A percentile compares a stretch with the other conserved stretches of the same genome.
Conservation (phyloP, 2,329 filamentous ascomycete species). For the Ophiostoma sp. region DNA sequence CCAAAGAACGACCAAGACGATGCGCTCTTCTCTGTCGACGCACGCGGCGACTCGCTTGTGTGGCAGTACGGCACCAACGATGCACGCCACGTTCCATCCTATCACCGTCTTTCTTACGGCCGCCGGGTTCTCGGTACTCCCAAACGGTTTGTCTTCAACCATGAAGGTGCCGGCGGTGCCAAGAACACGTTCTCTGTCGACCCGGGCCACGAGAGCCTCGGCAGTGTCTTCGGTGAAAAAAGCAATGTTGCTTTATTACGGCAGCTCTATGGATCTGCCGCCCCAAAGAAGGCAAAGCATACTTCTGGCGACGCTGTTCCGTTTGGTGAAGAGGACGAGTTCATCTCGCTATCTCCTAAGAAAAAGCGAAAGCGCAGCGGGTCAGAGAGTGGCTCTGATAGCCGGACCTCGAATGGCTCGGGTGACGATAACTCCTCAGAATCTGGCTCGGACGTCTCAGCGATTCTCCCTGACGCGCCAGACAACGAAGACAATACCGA, state of each 20-base stretch:
- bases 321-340: neutral
- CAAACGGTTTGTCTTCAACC: slow-evolving; percentile 59
- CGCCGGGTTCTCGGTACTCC: slow-evolving; percentile 64
- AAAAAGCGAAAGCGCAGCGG: slow-evolving; percentile 5
- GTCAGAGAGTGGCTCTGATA: neutral
- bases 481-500: slow-evolving; percentile 30
- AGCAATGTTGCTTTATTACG: neutral
- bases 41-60: slow-evolving; percentile 70
- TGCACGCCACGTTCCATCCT: slow-evolving; percentile 64
- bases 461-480: neutral
- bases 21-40: slow-evolving; percentile 58
- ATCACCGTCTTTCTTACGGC: slow-evolving; percentile 63
- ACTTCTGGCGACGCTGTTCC: neutral
- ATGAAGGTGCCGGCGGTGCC: slow-evolving; percentile 43
- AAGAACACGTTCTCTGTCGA: slow-evolving; percentile 51
- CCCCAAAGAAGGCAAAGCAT: neutral
- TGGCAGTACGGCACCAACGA: slow-evolving; percentile 68
- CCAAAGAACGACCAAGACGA: slow-evolving; percentile 18
- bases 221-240: slow-evolving; percentile 37
- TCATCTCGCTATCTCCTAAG: slow-evolving; percentile 6
- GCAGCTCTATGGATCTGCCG: neutral
- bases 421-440: neutral
- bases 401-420: neutral
- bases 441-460: neutral
- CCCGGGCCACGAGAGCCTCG: slow-evolving; percentile 40